Evolutionary conservation across 169 alveolate species (phyloP).

Genomic region (Cyclospora cayetanensis): DNA sequence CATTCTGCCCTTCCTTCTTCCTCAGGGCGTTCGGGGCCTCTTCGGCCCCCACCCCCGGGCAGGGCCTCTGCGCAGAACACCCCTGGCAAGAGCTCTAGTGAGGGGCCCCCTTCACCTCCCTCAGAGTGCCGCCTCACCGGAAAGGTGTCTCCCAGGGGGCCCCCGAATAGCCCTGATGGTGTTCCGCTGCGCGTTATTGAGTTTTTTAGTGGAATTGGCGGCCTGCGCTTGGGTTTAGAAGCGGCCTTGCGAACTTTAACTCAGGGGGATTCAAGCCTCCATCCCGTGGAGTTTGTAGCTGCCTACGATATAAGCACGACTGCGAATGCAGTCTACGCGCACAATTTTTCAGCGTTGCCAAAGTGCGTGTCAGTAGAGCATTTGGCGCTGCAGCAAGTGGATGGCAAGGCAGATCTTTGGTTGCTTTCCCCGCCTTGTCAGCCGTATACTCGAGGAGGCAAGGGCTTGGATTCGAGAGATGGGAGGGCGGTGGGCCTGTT

Average conservation of each 20-base stretch:
- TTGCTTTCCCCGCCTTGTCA: conserved; percentile 88
- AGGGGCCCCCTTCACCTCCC: conserved; percentile 33
- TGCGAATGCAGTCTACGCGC: conserved; percentile 74
- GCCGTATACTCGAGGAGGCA: conserved; percentile 82
- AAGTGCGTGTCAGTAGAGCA: conserved; percentile 39
- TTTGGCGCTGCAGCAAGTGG: conserved; percentile 57
- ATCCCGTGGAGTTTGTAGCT: background rate
- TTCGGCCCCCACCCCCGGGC: no score
- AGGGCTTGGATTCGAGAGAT: conserved; percentile 73
- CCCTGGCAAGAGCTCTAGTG: background rate
- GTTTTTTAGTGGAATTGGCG: conserved; percentile 82
- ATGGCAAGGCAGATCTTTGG: conserved; percentile 80
- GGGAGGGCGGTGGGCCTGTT: conserved; percentile 74
- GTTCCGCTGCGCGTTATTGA: conserved; percentile 64
- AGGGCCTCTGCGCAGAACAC: no score
- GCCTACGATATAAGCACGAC: conserved; percentile 74
- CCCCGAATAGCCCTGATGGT: no score
- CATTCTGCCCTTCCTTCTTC: no score
- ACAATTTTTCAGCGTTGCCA: conserved; percentile 69
- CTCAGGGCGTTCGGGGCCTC: no score
- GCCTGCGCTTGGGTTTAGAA: conserved; percentile 74
- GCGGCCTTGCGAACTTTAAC: conserved; percentile 64
- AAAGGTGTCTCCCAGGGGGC: no score
- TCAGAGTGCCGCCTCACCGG: no score
- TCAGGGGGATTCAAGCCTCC: background rate